A percentile compares a stretch with the other conserved stretches of the same genome.
phyloP scores from a whole-genome alignment of 768 basidiomycete genomes.

The Tubosaeta brunneosetosa region DNA sequence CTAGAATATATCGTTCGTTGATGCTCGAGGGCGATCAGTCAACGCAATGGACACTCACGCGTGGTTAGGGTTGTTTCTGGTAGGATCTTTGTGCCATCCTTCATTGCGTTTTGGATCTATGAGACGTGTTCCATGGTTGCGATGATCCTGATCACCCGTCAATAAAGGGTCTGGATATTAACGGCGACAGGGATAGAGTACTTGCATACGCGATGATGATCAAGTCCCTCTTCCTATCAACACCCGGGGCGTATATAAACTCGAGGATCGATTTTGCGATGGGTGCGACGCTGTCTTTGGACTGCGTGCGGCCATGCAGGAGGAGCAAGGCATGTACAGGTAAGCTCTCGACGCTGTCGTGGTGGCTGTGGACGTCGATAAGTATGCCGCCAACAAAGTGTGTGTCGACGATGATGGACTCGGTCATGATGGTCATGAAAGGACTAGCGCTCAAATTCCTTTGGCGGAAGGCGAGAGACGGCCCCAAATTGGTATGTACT shows the following conservation, averaged over 20 bases:
- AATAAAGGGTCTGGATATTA: neutral
- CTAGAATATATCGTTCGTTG: constrained; percentile 13
- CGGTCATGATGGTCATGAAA: constrained; percentile 15
- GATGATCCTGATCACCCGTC: constrained; percentile 22
- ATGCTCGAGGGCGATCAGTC: neutral
- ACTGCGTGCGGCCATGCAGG: constrained; percentile 23
- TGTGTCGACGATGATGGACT: constrained; percentile 4
- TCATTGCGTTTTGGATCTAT: constrained; percentile 23
- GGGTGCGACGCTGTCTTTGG: constrained; percentile 11
- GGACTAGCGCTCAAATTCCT: neutral
- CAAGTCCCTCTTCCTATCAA: constrained; percentile 21
- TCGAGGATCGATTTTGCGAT: constrained; percentile 23
- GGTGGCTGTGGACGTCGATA: constrained; percentile 24
- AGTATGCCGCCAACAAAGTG: constrained; percentile 25
- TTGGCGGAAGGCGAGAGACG: too few relatives aligned
- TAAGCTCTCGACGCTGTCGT: constrained; percentile 5
- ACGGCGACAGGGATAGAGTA: neutral
- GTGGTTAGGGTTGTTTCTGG: constrained; percentile 21
- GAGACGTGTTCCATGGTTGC: constrained; percentile 29
- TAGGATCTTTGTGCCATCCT: constrained; percentile 22
- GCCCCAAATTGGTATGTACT: too few relatives aligned
- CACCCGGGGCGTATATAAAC: constrained; percentile 7
- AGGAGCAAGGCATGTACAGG: constrained; percentile 27
- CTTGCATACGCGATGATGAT: constrained; percentile 27
- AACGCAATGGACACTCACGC: constrained; percentile 20